Base-by-base conservation (phyloP, 2,329 filamentous ascomycete genomes). In the Teratosphaeria epicoccoides region DNA sequence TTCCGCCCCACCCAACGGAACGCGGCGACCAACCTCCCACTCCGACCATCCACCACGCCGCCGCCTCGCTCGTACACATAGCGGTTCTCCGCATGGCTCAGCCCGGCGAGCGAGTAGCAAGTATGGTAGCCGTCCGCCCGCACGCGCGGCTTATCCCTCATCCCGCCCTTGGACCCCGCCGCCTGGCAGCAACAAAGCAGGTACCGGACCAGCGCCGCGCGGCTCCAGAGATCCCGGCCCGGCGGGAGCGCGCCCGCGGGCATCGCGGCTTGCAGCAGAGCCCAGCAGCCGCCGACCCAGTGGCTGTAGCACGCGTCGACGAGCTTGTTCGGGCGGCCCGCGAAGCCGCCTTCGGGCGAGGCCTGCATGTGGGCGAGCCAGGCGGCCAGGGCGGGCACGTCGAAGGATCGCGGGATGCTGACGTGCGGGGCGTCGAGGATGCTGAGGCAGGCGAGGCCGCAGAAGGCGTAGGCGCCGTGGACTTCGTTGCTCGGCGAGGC, bases 301-400 rank as follows among this genome's bases (percentile, higher is more conserved):
- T 96, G 91, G 67, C 88, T 95, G 73, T 98, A 98, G 72, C 93
- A 98, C 45, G 91, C 93, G 69, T 98, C 93, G 26, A 97, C 93
- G 26, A 98, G 78, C 73, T 98, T 98, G 76, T 97, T 97, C 24
- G 91, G 95, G 60, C 93, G 85, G 55, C 93, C 93, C 40, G 88
- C 86, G 65, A 95, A 90, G 29, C 93, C 93, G 57, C 90, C 90
- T 68, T 97, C 93, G 3, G 91, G 93, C 25, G 83, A 82, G 67
- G 91, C 87, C 69, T 98, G 93, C 54, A 89, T 84, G 44, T 87
- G 83, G 6, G 88, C 91, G 37, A 98, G 80, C 89, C 93, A 98
- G 54, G 84, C 82, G 46, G 93, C 77, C 50, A 98, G 77, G 49
- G 82, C 75, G 55, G 83, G 79, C 50, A 96, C 71, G 69, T 97